These are phyloP conservation scores for Trifolium fragiferum DNA, from an alignment of 306 rosid species.

Conservation along the genomic window DNA sequence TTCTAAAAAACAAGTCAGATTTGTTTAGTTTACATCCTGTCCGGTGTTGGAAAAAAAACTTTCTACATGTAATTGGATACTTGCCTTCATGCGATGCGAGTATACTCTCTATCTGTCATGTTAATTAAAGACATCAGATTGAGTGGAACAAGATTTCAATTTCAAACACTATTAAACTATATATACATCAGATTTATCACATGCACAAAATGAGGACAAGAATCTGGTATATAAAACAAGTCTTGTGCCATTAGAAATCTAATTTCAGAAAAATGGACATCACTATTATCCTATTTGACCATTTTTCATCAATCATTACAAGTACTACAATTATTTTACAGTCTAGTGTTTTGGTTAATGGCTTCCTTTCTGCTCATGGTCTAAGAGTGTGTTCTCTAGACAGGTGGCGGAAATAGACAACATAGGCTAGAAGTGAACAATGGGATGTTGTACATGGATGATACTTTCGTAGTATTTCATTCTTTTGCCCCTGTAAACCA, in stretches of 20 bases:
- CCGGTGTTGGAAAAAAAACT: not conserved
- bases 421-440: conserved; percentile 29
- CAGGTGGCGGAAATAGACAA: conserved; percentile 10
- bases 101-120: not conserved
- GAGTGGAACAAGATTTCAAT: conserved; percentile 25
- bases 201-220: conserved; percentile 30
- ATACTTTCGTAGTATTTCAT: conserved; percentile 8
- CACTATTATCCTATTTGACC: conserved; percentile 44
- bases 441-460: conserved; percentile 28
- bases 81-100: not conserved
- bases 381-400: conserved; percentile 36
- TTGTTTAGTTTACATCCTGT: not conserved
- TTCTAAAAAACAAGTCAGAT: not conserved
- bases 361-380: conserved; percentile 26
- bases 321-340: conserved; percentile 19
- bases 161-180: not conserved
- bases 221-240: conserved; percentile 42
- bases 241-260: conserved; percentile 44
- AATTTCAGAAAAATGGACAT: conserved; percentile 40
- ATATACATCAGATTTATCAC: conserved; percentile 17
- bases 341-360: conserved; percentile 15
- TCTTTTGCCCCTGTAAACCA: conserved; percentile 20
- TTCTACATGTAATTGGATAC: not conserved
- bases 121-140: not conserved
- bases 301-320: conserved; percentile 39